These are phyloP conservation scores for Hypoxylon lenormandii DNA, from an alignment of 495 filamentous ascomycete genomes.

Conservation along the genomic window DNA sequence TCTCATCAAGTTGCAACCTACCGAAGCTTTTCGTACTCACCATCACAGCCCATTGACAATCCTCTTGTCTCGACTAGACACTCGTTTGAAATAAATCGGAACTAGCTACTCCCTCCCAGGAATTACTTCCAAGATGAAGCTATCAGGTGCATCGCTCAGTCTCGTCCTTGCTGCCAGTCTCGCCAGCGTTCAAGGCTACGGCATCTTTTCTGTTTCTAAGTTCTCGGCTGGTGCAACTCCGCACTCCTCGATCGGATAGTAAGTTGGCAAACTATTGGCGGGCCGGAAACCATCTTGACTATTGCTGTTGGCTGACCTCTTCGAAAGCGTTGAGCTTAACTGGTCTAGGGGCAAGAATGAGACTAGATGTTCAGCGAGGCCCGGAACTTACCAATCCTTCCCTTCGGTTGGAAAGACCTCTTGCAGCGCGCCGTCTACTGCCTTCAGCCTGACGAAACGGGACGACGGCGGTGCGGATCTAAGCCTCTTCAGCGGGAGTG, in stretches of 20 bases:
- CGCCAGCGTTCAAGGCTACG: constrained; percentile 10
- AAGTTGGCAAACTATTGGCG: constrained; percentile 6
- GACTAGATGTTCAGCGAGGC: constrained; percentile 21
- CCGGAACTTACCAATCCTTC: constrained; percentile 22
- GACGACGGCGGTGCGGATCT: constrained; percentile 25
- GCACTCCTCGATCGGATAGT: constrained; percentile 38
- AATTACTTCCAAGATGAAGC: constrained; percentile 29
- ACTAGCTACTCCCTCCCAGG: neutral
- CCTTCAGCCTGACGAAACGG: constrained; percentile 28
- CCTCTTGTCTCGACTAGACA: constrained; percentile 8
- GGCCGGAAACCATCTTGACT: neutral
- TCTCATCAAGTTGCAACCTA: constrained; percentile 1
- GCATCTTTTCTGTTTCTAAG: constrained; percentile 24
- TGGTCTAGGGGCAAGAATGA: constrained; percentile 13
- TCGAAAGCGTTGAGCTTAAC: constrained; percentile 23
- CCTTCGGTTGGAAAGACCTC: constrained; percentile 28
- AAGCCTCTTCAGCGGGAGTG: constrained; percentile 18
- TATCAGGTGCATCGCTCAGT: constrained; percentile 27
- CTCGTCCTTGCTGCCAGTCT: constrained; percentile 27
- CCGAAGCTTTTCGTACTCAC: neutral
- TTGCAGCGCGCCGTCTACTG: constrained; percentile 29
- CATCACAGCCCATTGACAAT: constrained; percentile 3
- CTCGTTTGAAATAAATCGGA: neutral
- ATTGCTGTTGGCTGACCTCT: constrained; percentile 16
- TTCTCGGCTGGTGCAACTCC: constrained; percentile 40